phyloP scores from a whole-genome alignment of 2,329 filamentous ascomycete species.

The Cadophora malorum region DNA sequence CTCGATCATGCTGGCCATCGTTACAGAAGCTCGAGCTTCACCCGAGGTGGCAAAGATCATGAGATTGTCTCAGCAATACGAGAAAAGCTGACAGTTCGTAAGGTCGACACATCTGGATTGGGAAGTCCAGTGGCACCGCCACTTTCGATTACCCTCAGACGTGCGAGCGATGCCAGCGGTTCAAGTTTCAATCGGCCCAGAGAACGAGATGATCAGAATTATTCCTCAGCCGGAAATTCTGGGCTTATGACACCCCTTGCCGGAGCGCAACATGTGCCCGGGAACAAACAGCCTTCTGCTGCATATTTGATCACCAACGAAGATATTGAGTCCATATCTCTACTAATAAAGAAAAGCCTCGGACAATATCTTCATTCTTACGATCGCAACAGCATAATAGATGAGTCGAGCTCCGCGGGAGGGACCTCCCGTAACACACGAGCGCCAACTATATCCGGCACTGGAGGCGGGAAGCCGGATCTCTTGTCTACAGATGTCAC shows the following conservation, averaged over 20 bases:
- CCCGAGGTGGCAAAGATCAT: constrained; percentile 28
- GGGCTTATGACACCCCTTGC: constrained; percentile 11
- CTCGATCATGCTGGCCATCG: constrained; percentile 13
- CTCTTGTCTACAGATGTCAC: neutral
- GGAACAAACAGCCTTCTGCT: constrained; percentile 21
- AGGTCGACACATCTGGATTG: constrained; percentile 18
- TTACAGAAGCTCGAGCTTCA: constrained; percentile 30
- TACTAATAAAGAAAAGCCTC: constrained; percentile 34
- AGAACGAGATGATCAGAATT: neutral
- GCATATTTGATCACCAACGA: constrained; percentile 38
- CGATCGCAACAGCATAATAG: neutral
- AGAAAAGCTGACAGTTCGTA: constrained; percentile 34
- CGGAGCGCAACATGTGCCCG: neutral
- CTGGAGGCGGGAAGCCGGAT: neutral
- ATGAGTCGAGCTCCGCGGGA: neutral
- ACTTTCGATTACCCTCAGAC: constrained; percentile 38
- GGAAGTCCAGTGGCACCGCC: constrained; percentile 27
- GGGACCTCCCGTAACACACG: neutral
- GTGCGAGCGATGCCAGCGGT: constrained; percentile 31
- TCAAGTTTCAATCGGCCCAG: neutral
- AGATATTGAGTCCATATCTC: constrained; percentile 38
- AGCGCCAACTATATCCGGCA: neutral
- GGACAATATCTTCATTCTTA: constrained; percentile 7
- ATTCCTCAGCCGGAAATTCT: neutral
- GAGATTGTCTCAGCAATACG: constrained; percentile 37